Evolutionary conservation across 1,284 basidiomycete genomes (phyloP), one percentile per base, ranked within the genome.

Genomic region (Phellinidium pouzarii): DNA sequence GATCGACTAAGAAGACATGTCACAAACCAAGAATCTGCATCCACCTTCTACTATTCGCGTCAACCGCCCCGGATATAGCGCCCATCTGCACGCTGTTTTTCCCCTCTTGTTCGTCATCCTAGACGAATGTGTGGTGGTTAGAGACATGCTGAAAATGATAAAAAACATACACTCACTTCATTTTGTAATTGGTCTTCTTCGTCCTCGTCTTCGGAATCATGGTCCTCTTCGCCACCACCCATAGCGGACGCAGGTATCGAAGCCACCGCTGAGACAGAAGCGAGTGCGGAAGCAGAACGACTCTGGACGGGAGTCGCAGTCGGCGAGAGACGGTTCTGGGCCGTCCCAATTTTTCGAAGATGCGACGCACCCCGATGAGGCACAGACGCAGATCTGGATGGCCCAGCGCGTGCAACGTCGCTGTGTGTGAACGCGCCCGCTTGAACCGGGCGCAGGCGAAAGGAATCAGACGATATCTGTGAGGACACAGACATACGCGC

Each of bases 1-100:
- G n/a, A 9, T 36, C 34, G 34, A 9, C 34, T 9, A 36, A n/a
- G 9, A 36, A 36, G n/a, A 36, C 34, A 9, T 36, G 34, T 36
- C 34, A 8, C 20, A 8, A 12, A 36, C 49, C 49, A 37, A 51
- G 49, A 37, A 51, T 51, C 42, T 51, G 29, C 23, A 44, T 14
- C 49, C 49, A 51, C 14, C 49, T 38, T 44, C 23, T 51, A 17
- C 40, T 50, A 23, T 50, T 50, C 2, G 20, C 40, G 17, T 50
- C 48, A 6, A 6, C 29, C 38, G 29, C 29, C 3, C 26, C 29
- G 5, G 48, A 17, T 3, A 25, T 19, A 36, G 22, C 5, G 5
- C 12, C 6, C 6, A 12, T 31, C 12, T 6, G 29, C 5, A 5
- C 29, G 12, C 29, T 31, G 29, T 5, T 31, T 12, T 31, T 5